A percentile compares a stretch with the other conserved stretches of the same genome.
Evolutionary conservation across 2,329 filamentous ascomycete genomes (phyloP).

Genomic region (Aureobasidium sp.): DNA sequence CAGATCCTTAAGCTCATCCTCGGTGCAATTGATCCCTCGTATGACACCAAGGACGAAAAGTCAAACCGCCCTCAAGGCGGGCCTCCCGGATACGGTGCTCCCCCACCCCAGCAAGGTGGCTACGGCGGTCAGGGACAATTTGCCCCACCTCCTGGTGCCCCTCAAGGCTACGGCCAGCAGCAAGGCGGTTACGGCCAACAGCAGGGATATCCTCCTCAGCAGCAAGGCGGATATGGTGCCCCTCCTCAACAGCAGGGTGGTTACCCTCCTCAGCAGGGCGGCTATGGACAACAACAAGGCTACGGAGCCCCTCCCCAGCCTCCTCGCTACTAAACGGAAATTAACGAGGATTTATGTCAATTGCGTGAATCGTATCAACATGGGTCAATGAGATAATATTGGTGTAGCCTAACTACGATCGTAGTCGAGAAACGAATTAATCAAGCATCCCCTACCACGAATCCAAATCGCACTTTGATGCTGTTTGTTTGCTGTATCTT

Average conservation of each 20-base stretch:
- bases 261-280: constrained; percentile 19
- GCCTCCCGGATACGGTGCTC: constrained; percentile 25
- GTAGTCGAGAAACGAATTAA: background rate
- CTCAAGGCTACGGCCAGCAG: constrained; percentile 22
- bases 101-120: constrained; percentile 23
- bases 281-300: constrained; percentile 21
- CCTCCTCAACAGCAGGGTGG: constrained; percentile 18
- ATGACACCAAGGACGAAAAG: constrained; percentile 60
- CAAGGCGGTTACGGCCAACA: constrained; percentile 21
- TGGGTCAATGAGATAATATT: background rate
- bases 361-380: too few species aligned
- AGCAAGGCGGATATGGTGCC: constrained; percentile 19
- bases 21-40: constrained; percentile 58
- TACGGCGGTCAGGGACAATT: constrained; percentile 23
- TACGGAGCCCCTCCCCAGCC: constrained; percentile 17
- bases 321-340: constrained; percentile 3
- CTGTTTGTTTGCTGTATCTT: background rate
- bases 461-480: background rate
- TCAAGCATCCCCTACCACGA: background rate
- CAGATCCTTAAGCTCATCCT: constrained; percentile 59
- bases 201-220: constrained; percentile 16
- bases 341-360: background rate
- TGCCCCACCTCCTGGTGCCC: constrained; percentile 22
- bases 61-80: constrained; percentile 22
- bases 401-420: background rate